Percentiles rank a stretch among this genome's conserved stretches.
Conservation (phyloP, 768 basidiomycete genomes). For the Filobasidium floriforme region DNA sequence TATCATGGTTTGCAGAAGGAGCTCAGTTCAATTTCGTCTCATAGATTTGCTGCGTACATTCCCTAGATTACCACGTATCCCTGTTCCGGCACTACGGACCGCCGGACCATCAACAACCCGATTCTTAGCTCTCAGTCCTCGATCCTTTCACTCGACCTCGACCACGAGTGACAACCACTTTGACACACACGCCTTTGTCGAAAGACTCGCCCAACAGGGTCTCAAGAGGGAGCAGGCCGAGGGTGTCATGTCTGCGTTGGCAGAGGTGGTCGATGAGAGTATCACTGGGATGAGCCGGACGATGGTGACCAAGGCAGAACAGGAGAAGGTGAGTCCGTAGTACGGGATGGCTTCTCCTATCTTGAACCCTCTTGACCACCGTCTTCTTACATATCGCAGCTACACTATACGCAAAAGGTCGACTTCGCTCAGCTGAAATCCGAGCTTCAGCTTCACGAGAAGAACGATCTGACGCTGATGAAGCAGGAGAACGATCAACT, state of each 20-base stretch:
- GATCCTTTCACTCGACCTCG: constrained; percentile 10
- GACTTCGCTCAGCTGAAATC: constrained; percentile 96
- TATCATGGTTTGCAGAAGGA: no score
- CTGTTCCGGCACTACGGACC: background rate
- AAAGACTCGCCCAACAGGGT: constrained; percentile 79
- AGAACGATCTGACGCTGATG: constrained; percentile 90
- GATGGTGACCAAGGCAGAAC: constrained; percentile 91
- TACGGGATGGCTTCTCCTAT: background rate
- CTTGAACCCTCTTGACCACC: background rate
- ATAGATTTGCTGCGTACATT: background rate
- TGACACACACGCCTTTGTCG: constrained; percentile 91
- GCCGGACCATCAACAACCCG: background rate
- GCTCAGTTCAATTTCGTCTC: background rate
- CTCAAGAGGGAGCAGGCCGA: constrained; percentile 85
- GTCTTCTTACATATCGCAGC: constrained; percentile 23
- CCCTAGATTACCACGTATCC: background rate
- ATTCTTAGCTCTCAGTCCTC: background rate
- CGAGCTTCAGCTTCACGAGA: constrained; percentile 90
- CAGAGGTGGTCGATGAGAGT: constrained; percentile 94
- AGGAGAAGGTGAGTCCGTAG: constrained; percentile 67
- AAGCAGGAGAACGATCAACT: constrained; percentile 95
- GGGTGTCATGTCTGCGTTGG: constrained; percentile 94
- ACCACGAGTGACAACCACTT: constrained; percentile 54
- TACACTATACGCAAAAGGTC: constrained; percentile 52
- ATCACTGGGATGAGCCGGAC: constrained; percentile 90